Evolutionary conservation across 306 rosid genomes (phyloP).

Genomic region (Rosa lucieae): DNA sequence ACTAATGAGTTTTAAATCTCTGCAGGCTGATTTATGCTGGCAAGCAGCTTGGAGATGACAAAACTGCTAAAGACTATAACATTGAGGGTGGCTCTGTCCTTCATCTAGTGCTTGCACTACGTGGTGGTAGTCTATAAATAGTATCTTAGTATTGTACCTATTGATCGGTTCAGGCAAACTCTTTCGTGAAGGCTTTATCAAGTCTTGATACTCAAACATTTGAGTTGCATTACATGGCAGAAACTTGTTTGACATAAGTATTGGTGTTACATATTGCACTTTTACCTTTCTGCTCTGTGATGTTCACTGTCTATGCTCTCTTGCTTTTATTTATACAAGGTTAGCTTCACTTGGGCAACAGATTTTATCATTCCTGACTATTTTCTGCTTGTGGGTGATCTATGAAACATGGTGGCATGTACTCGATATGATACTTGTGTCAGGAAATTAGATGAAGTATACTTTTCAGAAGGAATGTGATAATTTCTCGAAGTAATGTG

Average conservation of each 20-base stretch:
- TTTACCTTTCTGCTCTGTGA: background rate
- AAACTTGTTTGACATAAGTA: slow-evolving; percentile 4
- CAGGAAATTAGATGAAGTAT: background rate
- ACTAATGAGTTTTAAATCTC: slow-evolving; percentile 3
- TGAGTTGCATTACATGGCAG: slow-evolving; percentile 12
- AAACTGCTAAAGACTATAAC: slow-evolving; percentile 97
- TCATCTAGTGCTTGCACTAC: slow-evolving; percentile 92
- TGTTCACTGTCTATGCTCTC: background rate
- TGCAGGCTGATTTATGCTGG: slow-evolving; percentile 97
- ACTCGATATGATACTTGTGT: background rate
- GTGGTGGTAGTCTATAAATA: slow-evolving; percentile 61
- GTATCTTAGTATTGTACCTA: background rate
- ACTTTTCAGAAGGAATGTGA: background rate
- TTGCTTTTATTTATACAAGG: background rate
- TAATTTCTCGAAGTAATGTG: no score
- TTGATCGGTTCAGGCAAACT: background rate
- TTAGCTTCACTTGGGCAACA: background rate
- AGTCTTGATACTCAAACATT: slow-evolving; percentile 4
- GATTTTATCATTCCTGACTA: background rate
- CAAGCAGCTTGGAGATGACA: slow-evolving; percentile 97
- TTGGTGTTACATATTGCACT: background rate
- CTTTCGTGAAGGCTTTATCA: background rate
- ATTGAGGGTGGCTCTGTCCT: slow-evolving; percentile 97
- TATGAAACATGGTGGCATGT: background rate
- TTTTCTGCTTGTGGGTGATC: background rate